These are phyloP conservation scores for Tulasnella sp. DNA, from an alignment of 768 basidiomycete genomes.

Conservation along the genomic window DNA sequence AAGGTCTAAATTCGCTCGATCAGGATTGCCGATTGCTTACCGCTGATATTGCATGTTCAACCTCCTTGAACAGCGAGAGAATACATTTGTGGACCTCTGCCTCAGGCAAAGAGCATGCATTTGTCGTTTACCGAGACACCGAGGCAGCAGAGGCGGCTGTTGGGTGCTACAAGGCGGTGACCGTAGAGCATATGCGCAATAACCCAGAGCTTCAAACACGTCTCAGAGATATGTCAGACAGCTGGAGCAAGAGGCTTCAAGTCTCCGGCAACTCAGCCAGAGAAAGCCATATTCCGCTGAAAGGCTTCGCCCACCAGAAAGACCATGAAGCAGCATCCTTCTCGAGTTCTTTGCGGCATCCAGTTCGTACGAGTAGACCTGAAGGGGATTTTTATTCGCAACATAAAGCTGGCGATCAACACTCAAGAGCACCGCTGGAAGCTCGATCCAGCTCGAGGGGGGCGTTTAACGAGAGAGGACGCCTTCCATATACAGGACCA, in stretches of 20 bases:
- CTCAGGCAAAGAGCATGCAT: constrained; percentile 9
- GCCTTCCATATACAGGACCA: neutral
- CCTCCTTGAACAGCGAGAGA: neutral
- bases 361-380: neutral
- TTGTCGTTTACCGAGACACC: constrained; percentile 9
- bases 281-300: neutral
- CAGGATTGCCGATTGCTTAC: neutral
- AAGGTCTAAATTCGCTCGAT: neutral
- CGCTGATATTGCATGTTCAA: neutral
- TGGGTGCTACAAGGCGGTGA: neutral
- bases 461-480: neutral
- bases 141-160: neutral
- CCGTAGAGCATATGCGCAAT: constrained; percentile 5
- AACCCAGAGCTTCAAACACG: constrained; percentile 1
- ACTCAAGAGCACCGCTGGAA: neutral
- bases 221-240: neutral
- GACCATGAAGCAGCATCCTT: neutral
- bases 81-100: constrained; percentile 11
- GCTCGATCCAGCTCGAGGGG: neutral
- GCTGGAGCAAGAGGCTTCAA: neutral
- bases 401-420: neutral
- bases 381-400: neutral
- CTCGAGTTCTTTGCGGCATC: neutral
- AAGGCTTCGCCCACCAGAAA: neutral
- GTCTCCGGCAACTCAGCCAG: neutral